phyloP scores from a whole-genome alignment of 75 land plant genomes.

The Pinus albicaulis region DNA sequence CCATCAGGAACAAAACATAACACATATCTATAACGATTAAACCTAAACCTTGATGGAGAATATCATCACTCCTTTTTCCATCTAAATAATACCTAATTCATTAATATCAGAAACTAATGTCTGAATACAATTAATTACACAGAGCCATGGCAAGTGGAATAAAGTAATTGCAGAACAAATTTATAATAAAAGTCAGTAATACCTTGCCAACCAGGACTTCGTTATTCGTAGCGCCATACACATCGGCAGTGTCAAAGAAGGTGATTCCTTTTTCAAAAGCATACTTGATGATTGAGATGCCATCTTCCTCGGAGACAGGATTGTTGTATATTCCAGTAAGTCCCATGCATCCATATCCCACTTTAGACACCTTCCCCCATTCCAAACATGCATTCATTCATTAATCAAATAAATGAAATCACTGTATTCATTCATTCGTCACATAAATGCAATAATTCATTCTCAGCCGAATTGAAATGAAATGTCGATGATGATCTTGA shows the following conservation, averaged over 20 bases:
- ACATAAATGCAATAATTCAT: no score
- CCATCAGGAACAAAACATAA: neutral
- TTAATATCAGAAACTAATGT: no score
- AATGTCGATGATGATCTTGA: no score
- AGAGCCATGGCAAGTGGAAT: neutral
- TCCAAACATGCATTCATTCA: neutral
- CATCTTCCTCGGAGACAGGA: conserved; percentile 47
- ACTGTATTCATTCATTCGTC: no score
- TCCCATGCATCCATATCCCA: conserved; percentile 73
- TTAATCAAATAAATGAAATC: no score
- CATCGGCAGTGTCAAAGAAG: conserved; percentile 75
- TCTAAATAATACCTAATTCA: no score
- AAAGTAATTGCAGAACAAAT: neutral
- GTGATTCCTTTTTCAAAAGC: conserved; percentile 70
- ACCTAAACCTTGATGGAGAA: no score
- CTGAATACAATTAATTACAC: no score
- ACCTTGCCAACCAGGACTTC: conserved; percentile 72
- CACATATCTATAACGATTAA: neutral
- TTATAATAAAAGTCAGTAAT: neutral
- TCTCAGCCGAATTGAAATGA: no score
- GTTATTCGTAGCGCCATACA: conserved; percentile 55
- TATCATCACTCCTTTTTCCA: no score
- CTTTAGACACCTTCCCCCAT: conserved; percentile 32
- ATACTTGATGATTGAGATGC: conserved; percentile 45
- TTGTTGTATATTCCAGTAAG: conserved; percentile 37